A percentile compares a stretch with the other conserved stretches of the same genome.
Evolutionary conservation across 345 rosid species (phyloP).

Genomic region (Rhizophora mangle): DNA sequence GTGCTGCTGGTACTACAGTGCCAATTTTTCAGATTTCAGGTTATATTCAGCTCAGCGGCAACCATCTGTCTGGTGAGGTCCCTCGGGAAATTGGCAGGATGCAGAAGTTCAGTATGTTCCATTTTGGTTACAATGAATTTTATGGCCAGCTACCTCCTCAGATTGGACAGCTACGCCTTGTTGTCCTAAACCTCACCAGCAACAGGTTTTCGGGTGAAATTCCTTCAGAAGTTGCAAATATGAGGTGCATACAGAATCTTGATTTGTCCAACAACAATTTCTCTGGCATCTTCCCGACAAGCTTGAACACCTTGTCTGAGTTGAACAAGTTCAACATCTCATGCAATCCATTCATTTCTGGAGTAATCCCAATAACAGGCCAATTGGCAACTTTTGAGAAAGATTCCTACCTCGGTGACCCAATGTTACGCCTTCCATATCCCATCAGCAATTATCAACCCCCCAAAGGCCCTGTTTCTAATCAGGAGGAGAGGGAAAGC

Average conservation of each 20-base stretch:
- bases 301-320: conserved; percentile 53
- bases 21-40: conserved; percentile 53
- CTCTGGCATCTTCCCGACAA: conserved; percentile 67
- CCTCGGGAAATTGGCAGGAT: conserved; percentile 60
- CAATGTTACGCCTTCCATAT: conserved; percentile 50
- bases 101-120: conserved; percentile 60
- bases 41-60: conserved; percentile 78
- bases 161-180: conserved; percentile 59
- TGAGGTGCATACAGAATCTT: conserved; percentile 69
- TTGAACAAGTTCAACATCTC: conserved; percentile 86
- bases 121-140: conserved; percentile 62
- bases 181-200: conserved; percentile 61
- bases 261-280: conserved; percentile 82
- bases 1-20: conserved; percentile 36
- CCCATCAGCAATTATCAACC: conserved; percentile 33
- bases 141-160: conserved; percentile 55
- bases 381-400: conserved; percentile 71
- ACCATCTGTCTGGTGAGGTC: conserved; percentile 57
- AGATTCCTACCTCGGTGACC: conserved; percentile 74
- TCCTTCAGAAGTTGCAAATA: conserved; percentile 56
- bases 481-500: conserved; percentile 19
- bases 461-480: background rate
- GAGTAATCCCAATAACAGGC: conserved; percentile 64
- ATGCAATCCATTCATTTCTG: conserved; percentile 66
- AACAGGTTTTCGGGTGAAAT: conserved; percentile 65